Base-by-base conservation (phyloP, 2,329 filamentous ascomycete species). In the Diaporthe amygdali region DNA sequence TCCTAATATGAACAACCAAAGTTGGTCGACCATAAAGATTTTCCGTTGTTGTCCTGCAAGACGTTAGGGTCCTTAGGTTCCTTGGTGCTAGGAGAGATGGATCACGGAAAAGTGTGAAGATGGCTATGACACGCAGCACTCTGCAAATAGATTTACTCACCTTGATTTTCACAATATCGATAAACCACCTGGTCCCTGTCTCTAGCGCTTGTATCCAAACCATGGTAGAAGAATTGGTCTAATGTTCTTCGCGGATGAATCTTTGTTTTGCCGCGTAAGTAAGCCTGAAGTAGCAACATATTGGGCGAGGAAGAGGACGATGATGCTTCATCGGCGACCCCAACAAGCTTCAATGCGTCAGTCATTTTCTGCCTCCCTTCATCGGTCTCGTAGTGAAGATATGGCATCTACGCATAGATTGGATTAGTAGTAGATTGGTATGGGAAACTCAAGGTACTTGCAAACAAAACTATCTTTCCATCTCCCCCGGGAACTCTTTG, bases 21-120 rank as follows among this genome's bases (percentile, higher is more conserved):
- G 81, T 74, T 92, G 90, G 76, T 92, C 90, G 0, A 92, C 90
- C 90, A 92, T 92, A 77, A 91, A 91, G 3, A 92, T 86, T 72
- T 91, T 91, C 1, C 84, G 84, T 68, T 90, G 87, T 1, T 71
- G 71, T 5, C 71, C 69, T 69, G 67, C 10, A 20, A 22, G 3
- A 4, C 34, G 10, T 69, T 32, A 69, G 67, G 8, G 7, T 61
- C 15, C 6, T 2, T 8, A 3, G 2, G 3, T 46, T 32, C 2
- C 46, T 22, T 15, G 39, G 12, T 14, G 12, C 5, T 25, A 14
- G 5, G 17, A 5, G 6, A n/a, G 20, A 25, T 15, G 22, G 46
- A 32, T 9, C 20, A 22, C 8, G 22, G 22, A 12, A 27, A 7
- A 20, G 8, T 10, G 12, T 8, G 46, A 20, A 12, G 2, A 8